Evolutionary conservation across 23 red algal species (phyloP), one percentile per base, ranked within the genome.

Genomic region (Agarophyton chilense): DNA sequence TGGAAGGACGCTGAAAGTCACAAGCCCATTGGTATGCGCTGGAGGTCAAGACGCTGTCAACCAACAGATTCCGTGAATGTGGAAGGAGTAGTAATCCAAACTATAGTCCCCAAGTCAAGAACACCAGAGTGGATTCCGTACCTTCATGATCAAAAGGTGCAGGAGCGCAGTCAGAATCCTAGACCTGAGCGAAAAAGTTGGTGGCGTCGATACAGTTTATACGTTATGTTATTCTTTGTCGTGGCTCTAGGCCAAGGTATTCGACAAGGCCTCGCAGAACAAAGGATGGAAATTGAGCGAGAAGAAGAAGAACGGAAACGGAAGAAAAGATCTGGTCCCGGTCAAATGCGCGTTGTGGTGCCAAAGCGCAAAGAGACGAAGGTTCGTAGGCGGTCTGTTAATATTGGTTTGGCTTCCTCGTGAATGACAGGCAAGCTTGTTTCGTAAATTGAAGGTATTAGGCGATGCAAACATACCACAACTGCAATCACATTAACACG

Each of bases 171-270:
- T 6, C 18, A 84, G 80, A 61, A 5, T 19, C 39, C 22, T 8
- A 35, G 49, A 51, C 34, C 55, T 26, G 52, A 89, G 54, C 29
- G 22, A 40, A 78, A 66, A 0, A 54, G 85, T 35, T 89, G 73
- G 50, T 89, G 67, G 53, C 24, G 50, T 25, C 67, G 55, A 24
- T 89, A 89, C 36, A 71, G 85, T 40, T 67, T 89, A 34, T 89
- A 89, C 71, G 63, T 89, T 32, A 78, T 89, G 73, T 7, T 77
- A 25, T 89, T 89, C 60, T 62, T 89, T 54, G 72, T 50, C 32
- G 44, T 78, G 12, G 85, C 85, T 41, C n/a, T 89, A 52, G 85
- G 66, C 21, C 67, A 78, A 67, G 85, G 85, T 49, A 89, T 89
- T 51, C 85, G 72, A 24, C 43, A 62, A 43, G 85, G 85, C 3